Base-by-base conservation (phyloP, 2,329 filamentous ascomycete genomes). In the Juglanconis juglandina region DNA sequence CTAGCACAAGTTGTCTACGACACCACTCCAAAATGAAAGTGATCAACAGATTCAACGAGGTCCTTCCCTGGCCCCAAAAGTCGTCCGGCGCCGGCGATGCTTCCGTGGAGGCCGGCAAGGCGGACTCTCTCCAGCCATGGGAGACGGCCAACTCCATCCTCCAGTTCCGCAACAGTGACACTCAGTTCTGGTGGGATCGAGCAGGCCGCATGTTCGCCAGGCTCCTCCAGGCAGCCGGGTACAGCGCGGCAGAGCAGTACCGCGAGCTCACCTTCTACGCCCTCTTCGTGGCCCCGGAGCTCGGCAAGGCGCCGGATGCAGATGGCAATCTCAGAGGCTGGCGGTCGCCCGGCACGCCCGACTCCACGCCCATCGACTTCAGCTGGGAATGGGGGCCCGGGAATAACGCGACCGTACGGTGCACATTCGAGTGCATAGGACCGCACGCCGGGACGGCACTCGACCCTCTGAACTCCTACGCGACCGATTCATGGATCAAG, bases 181-280 rank as follows among this genome's bases (percentile, higher is more conserved):
- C 63, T 9, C 66, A 67, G 47, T 68, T 67, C 60, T 68, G 66
- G 67, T 68, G 67, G 67, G 62, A 66, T 48, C 63, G 56, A 42
- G 67, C 67, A 8, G 67, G 66, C 1, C 63, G 63, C 41, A 65
- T 67, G 47, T 64, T 67, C 32, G 65, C 67, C 3, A 66, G 65
- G 56, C 60, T 68, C 17, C 58, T 68, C 24, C 56, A 67, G 54
- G 59, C 62, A 11, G 67, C 67, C 32, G 66, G 66, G 24, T 68
- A 68, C 49, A 63, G 51, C 41, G 59, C 62, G 13, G 47, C 64
- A 5, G 66, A 67, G 51, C 67, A 68, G 56, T 67, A 68, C 42
- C 66, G 61, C n/a, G 67, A 67, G 54, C 61, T 68, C 32, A 60
- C 64, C 24, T 68, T 67, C 61, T 68, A 67, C 42, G 65, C 64